A percentile compares a stretch with the other conserved stretches of the same genome.
Conservation (phyloP, 768 basidiomycete species). For the Amanita subjunquillea region DNA sequence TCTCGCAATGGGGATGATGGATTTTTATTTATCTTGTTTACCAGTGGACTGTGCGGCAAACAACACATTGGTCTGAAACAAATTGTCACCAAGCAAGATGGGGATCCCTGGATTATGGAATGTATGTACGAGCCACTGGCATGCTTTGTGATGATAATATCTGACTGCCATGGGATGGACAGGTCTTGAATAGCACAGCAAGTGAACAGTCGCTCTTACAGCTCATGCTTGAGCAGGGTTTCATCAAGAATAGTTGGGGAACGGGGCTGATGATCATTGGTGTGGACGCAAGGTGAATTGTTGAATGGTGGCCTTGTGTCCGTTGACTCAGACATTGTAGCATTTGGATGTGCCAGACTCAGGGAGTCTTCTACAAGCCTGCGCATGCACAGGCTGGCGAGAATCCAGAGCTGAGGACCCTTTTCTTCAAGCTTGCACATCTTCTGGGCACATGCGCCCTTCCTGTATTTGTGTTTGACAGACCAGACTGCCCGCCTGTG, state of each 20-base stretch:
- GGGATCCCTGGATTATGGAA: neutral
- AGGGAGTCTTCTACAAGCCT: neutral
- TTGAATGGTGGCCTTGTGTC: neutral
- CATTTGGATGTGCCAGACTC: neutral
- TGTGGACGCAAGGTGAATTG: neutral
- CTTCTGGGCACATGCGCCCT: slow-evolving; percentile 71
- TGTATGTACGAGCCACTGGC: slow-evolving; percentile 31
- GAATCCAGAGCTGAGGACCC: neutral
- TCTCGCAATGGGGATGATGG: too few relatives aligned
- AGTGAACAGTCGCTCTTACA: neutral
- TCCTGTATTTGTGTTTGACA: slow-evolving; percentile 94
- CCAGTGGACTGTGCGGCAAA: too few relatives aligned
- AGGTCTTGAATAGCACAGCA: neutral
- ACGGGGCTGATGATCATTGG: neutral
- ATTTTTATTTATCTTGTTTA: too few relatives aligned
- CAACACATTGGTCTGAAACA: too few relatives aligned
- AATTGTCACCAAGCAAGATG: neutral
- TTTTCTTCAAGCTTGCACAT: neutral
- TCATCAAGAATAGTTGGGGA: neutral
- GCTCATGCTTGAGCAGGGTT: neutral
- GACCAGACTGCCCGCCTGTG: slow-evolving; percentile 67
- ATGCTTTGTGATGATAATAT: too few relatives aligned
- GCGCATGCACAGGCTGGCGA: neutral
- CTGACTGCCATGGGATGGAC: too few relatives aligned
- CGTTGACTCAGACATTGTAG: neutral